Evolutionary conservation across 805 yeast genomes (phyloP), one percentile per base, ranked within the genome.

Genomic region (Starmerella ratchasimensis): DNA sequence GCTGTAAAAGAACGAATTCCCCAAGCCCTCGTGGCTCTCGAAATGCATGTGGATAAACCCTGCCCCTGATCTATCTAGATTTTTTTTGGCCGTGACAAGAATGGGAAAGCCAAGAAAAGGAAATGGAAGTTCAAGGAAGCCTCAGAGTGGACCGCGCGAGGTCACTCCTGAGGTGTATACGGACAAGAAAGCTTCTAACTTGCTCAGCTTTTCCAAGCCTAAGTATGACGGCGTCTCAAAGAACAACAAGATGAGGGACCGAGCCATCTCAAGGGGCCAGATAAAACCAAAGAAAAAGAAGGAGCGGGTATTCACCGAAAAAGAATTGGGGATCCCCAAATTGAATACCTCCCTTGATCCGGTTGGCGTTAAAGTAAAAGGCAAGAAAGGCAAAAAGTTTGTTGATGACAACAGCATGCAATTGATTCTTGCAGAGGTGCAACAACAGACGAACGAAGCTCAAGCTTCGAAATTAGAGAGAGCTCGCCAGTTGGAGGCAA

Each of bases 381-480:
- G 96, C 33, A 88, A 88, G 61, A 86, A 86, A 49, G 65, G 65
- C 37, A 88, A 88, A 51, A 64, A 63, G 42, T 61, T 62, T 39
- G 58, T 54, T 15, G 76, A 63, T 29, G 93, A 80, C 51, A 68
- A 72, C 48, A 82, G 83, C 53, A 58, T 83, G 61, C 71, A 70
- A 46, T 68, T 93, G 57, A 65, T 88, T 42, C 73, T 86, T 36
- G 77, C 75, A 46, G 72, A 78, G 23, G 83, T 90, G 38, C 84
- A 83, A 50, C 93, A 84, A 54, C 72, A 76, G 43, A 68, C 75
- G 46, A 96, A 88, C 44, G 68, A 71, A 30, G 70, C 73, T 7
- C 76, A 78, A 50, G 94, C 86, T 53, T 79, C 94, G 48, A 90
- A 84, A 59, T 64, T 90, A 39, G 98, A 88, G 55, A 82, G 81